Conservation (phyloP, 2,329 filamentous ascomycete genomes). For the Fusarium liriodendri region DNA sequence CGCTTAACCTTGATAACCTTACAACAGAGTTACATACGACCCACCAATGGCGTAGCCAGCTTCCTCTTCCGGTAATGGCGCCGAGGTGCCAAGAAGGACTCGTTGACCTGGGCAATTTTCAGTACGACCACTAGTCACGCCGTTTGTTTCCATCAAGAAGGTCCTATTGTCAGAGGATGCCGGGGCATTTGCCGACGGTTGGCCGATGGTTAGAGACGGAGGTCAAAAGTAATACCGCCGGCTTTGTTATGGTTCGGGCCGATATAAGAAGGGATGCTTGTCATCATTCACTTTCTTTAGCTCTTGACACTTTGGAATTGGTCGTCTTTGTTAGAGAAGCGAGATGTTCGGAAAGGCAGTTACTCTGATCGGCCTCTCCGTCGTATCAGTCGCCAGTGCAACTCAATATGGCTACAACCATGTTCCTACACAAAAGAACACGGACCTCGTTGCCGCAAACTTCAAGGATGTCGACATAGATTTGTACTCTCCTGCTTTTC, state of each 20-base stretch:
- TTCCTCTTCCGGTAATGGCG: slow-evolving; percentile 31
- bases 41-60: slow-evolving; percentile 15
- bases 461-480: slow-evolving; percentile 31
- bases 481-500: slow-evolving; percentile 20
- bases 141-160: neutral
- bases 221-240: slow-evolving; percentile 26
- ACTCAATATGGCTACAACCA: slow-evolving; percentile 32
- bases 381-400: slow-evolving; percentile 14
- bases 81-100: slow-evolving; percentile 24
- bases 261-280: slow-evolving; percentile 15
- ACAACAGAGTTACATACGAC: slow-evolving; percentile 10
- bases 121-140: neutral
- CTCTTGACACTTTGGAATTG: neutral
- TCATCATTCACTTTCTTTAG: neutral
- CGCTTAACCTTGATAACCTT: slow-evolving; percentile 5
- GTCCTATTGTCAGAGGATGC: neutral
- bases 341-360: slow-evolving; percentile 3
- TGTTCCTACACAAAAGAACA: slow-evolving; percentile 10
- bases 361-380: slow-evolving; percentile 6
- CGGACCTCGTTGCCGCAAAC: slow-evolving; percentile 21
- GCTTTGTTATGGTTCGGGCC: neutral
- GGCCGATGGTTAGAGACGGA: neutral
- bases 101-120: neutral
- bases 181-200: neutral
- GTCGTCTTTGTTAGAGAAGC: no score